Conservation (phyloP, 768 basidiomycete genomes). For the Russula brevipes region DNA sequence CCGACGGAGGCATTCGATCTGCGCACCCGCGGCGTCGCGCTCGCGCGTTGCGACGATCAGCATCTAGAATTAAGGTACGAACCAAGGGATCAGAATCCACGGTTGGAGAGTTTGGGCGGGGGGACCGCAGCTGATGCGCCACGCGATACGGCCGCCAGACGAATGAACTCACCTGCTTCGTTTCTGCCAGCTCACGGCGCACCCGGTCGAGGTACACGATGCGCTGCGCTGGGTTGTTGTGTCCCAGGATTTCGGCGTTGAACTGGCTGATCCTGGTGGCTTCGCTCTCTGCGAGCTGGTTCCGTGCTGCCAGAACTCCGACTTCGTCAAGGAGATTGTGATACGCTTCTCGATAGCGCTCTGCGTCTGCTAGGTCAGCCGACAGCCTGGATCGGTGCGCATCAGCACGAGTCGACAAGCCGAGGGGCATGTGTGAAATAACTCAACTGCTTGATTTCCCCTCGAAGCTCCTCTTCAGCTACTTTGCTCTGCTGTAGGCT, state of each 20-base stretch:
- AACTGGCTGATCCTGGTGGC: slow-evolving; percentile 67
- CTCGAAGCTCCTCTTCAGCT: slow-evolving; percentile 62
- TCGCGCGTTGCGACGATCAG: slow-evolving; percentile 32
- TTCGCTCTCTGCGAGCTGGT: slow-evolving; percentile 77
- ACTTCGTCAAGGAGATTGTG: slow-evolving; percentile 58
- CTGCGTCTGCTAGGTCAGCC: slow-evolving; percentile 53
- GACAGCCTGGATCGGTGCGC: slow-evolving; percentile 34
- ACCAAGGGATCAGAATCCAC: not conserved
- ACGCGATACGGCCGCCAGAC: no score
- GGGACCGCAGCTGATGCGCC: no score
- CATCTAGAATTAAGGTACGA: slow-evolving; percentile 24
- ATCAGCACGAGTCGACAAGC: not conserved
- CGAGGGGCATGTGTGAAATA: not conserved
- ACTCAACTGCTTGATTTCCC: slow-evolving; percentile 63
- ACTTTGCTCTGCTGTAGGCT: slow-evolving; percentile 52
- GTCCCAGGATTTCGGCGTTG: slow-evolving; percentile 82
- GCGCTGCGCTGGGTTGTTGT: slow-evolving; percentile 78
- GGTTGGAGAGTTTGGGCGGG: not conserved
- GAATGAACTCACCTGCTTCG: slow-evolving; percentile 62
- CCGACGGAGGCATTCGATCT: slow-evolving; percentile 32
- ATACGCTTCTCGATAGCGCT: slow-evolving; percentile 69
- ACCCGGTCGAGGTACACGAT: slow-evolving; percentile 86
- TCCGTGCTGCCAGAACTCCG: slow-evolving; percentile 56
- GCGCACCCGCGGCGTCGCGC: slow-evolving; percentile 29
- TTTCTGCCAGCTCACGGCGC: slow-evolving; percentile 70